Evolutionary conservation across 495 filamentous ascomycete species (phyloP).

Genomic region (Tetracladium setigerum): DNA sequence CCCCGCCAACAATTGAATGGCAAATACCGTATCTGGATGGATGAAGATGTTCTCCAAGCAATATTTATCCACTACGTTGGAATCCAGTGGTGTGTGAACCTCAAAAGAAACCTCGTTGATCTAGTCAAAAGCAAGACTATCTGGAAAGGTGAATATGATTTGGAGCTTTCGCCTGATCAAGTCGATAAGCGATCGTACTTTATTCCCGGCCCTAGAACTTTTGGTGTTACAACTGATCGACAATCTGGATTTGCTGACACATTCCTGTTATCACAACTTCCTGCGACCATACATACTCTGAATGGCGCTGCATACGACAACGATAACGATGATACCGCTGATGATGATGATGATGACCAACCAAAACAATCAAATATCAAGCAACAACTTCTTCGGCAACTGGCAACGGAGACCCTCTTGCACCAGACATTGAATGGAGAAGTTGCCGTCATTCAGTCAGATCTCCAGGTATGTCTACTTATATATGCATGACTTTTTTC

Average conservation of each 20-base stretch:
- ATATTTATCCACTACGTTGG: slow-evolving; percentile 61
- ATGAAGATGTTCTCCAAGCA: slow-evolving; percentile 59
- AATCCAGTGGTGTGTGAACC: slow-evolving; percentile 43
- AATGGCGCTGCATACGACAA: slow-evolving; percentile 18
- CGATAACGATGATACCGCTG: slow-evolving; percentile 22
- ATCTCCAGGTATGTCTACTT: slow-evolving; percentile 34
- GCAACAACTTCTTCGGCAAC: slow-evolving; percentile 50
- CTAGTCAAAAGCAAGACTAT: slow-evolving; percentile 25
- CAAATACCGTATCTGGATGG: slow-evolving; percentile 60
- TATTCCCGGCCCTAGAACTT: neutral
- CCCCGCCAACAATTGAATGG: slow-evolving; percentile 60
- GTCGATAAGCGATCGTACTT: slow-evolving; percentile 15
- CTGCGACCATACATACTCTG: slow-evolving; percentile 35
- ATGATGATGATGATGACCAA: slow-evolving; percentile 9
- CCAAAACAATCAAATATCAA: slow-evolving; percentile 32
- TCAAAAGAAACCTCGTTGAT: slow-evolving; percentile 35
- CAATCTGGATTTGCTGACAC: slow-evolving; percentile 22
- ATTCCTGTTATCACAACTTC: slow-evolving; percentile 39
- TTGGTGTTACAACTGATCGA: neutral
- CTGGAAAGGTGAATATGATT: slow-evolving; percentile 21
- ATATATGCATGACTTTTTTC: too few relatives aligned
- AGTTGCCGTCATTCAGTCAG: slow-evolving; percentile 55
- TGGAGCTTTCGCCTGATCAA: slow-evolving; percentile 8
- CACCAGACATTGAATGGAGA: slow-evolving; percentile 42
- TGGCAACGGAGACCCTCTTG: slow-evolving; percentile 52